Evolutionary conservation across 192 early-diverging fungal species (phyloP), one percentile per base, ranked within the genome.

Genomic region (Mortierella alpina): DNA sequence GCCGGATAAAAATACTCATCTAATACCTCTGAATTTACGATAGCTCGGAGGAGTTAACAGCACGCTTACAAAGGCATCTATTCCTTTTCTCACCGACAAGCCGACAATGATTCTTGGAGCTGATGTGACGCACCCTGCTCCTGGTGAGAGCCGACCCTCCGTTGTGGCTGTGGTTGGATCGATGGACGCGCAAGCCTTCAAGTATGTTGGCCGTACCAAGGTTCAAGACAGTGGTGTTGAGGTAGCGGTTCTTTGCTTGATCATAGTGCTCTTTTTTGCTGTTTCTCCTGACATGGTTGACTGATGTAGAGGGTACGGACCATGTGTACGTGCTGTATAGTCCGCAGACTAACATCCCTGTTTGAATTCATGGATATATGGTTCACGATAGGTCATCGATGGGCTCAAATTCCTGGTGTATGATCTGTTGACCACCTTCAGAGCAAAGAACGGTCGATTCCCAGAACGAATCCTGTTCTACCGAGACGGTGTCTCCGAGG

Each of bases 31-130:
- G 55, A 14, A 4, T 20, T 22, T 39, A 55, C 20, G 60, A 18
- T 93, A 97, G 88, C 87, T 97, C 13, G 94, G 95, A 60, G 95
- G 95, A n/a, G 88, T 90, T 82, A 96, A 96, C 86, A 75, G 18
- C 17, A 46, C 23, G 3, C 23, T 84, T 14, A 14, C 23, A 1
- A 10, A 11, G 1, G 9, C 17, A 0, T 48, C 56, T 1, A 40
- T 84, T n/a, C 75, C 70, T 0, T 79, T 70, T 54, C 39, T 84
- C 4, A 51, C 56, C 40, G 50, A 69, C 14, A 17, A 79, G 8
- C 93, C 93, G 18, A 94, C 95, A 20, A 90, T 97, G 62, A 82
- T 97, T 40, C 70, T 97, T 50, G 96, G 96, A 15, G 94, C 93
- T 9, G 95, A 97, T 70, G 93, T 97, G 23, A 94, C 93, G 1